Evolutionary conservation across 148 eudicot species (phyloP).

Genomic region (Polygonum aviculare): DNA sequence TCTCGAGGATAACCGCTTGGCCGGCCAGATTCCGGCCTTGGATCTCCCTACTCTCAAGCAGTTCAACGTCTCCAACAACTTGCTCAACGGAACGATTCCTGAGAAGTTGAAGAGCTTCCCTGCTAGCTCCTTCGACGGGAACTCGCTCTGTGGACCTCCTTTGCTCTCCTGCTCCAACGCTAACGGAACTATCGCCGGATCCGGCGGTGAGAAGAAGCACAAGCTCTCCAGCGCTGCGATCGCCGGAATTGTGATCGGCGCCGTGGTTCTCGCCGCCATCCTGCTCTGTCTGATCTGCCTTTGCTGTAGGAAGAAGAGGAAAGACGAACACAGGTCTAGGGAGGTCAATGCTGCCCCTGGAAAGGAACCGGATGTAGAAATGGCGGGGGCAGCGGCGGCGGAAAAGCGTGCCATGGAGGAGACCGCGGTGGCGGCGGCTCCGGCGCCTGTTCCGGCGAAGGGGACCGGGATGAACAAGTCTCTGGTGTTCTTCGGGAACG

Average conservation of each 20-base stretch:
- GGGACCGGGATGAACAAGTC: constrained; percentile 32
- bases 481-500: constrained; percentile 61
- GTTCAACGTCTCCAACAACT: constrained; percentile 64
- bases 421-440: constrained; percentile 5
- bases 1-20: constrained; percentile 45
- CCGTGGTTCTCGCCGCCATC: constrained; percentile 43
- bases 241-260: constrained; percentile 70
- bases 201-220: constrained; percentile 9
- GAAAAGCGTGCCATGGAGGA: constrained; percentile 5
- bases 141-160: constrained; percentile 55
- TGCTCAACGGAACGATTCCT: constrained; percentile 60
- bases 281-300: constrained; percentile 36
- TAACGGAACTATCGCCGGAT: constrained; percentile 17
- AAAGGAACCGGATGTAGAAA: constrained; percentile 33
- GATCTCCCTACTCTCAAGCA: constrained; percentile 35
- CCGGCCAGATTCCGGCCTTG: constrained; percentile 57
- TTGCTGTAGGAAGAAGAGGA: constrained; percentile 31
- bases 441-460: constrained; percentile 29
- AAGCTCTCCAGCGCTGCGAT: constrained; percentile 63
- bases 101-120: constrained; percentile 34
- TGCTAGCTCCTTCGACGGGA: constrained; percentile 40
- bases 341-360: constrained; percentile 35
- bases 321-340: constrained; percentile 20
- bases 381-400: constrained; percentile 17
- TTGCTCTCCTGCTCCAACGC: constrained; percentile 31